A percentile compares a stretch with the other conserved stretches of the same genome.
These are phyloP conservation scores for Ophiostoma perfectum DNA, from an alignment of 2,329 filamentous ascomycete genomes.

Conservation along the genomic window DNA sequence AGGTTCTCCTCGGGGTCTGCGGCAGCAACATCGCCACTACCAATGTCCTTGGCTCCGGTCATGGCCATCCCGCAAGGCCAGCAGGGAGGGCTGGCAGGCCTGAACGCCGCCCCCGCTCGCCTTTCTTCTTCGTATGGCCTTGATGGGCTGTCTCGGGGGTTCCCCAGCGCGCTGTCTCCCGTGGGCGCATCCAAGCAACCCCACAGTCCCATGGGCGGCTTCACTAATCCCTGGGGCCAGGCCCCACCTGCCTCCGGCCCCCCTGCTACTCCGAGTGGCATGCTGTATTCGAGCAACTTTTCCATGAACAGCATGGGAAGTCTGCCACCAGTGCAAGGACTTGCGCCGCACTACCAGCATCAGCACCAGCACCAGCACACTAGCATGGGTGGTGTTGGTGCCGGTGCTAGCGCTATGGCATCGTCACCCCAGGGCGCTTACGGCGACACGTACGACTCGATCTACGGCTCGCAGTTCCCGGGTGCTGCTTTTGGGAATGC, in stretches of 20 bases:
- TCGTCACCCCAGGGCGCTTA: constrained; percentile 3
- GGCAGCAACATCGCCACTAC: neutral
- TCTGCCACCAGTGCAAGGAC: constrained; percentile 34
- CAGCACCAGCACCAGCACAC: neutral
- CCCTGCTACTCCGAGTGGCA: constrained; percentile 7
- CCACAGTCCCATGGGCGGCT: constrained; percentile 4
- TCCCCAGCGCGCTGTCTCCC: constrained; percentile 25
- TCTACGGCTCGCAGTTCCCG: neutral
- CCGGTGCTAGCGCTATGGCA: too few species aligned
- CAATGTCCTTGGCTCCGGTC: neutral
- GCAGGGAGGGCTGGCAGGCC: neutral
- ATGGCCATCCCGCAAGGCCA: neutral
- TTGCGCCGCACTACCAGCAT: constrained; percentile 18
- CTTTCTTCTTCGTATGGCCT: constrained; percentile 17
- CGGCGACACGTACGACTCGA: neutral
- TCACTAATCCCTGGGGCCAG: constrained; percentile 15
- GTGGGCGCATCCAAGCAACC: constrained; percentile 19
- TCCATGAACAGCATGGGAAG: constrained; percentile 27
- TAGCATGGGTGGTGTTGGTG: too few species aligned
- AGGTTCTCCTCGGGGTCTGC: neutral
- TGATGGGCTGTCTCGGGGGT: constrained; percentile 22
- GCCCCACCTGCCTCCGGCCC: neutral
- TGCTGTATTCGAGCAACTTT: constrained; percentile 31
- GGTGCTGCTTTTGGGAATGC: neutral
- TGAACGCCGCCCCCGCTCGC: neutral